Percentiles rank a stretch among this genome's conserved stretches.
Evolutionary conservation across 23 red algal genomes (phyloP).

Genomic region (Cyanidiococcus yangmingshanensis): DNA sequence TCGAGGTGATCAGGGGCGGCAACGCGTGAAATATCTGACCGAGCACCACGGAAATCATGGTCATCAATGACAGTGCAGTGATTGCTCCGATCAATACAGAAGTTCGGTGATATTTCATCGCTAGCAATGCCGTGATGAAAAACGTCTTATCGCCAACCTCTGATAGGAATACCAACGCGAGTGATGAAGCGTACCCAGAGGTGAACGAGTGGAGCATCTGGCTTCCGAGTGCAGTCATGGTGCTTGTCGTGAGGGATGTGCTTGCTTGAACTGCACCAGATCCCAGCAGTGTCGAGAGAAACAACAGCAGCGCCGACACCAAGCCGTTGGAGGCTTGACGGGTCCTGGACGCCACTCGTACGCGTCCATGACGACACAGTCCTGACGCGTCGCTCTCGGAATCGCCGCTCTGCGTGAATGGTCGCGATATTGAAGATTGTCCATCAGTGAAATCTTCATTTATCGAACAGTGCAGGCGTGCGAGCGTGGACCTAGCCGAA

Average conservation of each 20-base stretch:
- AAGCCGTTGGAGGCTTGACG: too few species aligned
- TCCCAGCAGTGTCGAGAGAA: background rate
- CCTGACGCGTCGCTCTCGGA: too few species aligned
- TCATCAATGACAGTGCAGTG: constrained; percentile 69
- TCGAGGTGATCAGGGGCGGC: constrained; percentile 47
- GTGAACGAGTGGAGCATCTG: constrained; percentile 9
- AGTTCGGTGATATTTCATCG: constrained; percentile 64
- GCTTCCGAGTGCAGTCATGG: background rate
- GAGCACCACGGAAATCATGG: constrained; percentile 72
- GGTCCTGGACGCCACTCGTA: too few species aligned
- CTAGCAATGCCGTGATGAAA: constrained; percentile 88
- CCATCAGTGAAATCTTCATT: too few species aligned
- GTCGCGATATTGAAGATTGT: too few species aligned
- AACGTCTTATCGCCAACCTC: constrained; percentile 93
- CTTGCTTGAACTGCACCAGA: background rate
- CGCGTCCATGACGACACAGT: too few species aligned
- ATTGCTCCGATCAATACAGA: constrained; percentile 59
- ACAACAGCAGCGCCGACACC: background rate
- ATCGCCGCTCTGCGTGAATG: too few species aligned
- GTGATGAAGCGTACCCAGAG: constrained; percentile 21
- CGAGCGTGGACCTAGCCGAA: too few species aligned
- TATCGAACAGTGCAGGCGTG: too few species aligned
- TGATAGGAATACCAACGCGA: constrained; percentile 73
- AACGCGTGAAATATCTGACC: constrained; percentile 89
- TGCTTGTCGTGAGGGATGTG: background rate